Evolutionary conservation across 1,284 basidiomycete species (phyloP).

Genomic region (Tilletia caries): DNA sequence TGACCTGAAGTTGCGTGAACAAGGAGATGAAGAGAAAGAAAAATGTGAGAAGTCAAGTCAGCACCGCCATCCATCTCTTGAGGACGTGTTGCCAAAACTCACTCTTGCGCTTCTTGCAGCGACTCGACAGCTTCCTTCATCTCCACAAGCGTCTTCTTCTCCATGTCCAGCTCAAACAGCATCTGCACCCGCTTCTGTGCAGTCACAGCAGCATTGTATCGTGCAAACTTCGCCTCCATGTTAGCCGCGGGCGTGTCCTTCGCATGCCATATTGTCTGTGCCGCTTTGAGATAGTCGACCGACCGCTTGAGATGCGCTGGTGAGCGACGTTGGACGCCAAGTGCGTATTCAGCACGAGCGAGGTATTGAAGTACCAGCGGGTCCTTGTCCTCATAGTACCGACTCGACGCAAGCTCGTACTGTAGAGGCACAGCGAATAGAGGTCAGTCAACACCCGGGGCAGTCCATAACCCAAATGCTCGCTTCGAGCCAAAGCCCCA

Average conservation of each 20-base stretch:
- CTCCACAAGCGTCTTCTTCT: conserved; percentile 31
- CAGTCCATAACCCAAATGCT: not conserved
- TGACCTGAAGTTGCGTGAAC: not conserved
- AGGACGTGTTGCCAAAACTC: not conserved
- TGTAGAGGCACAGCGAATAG: not conserved
- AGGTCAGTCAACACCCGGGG: not conserved
- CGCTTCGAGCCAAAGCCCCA: not conserved
- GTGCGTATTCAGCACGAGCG: conserved; percentile 44
- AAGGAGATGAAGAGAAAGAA: not conserved
- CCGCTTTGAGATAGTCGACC: conserved; percentile 35
- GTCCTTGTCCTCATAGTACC: conserved; percentile 31
- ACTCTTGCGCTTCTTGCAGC: conserved; percentile 30
- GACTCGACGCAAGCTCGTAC: conserved; percentile 45
- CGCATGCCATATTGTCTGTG: conserved; percentile 19
- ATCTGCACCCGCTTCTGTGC: conserved; percentile 49
- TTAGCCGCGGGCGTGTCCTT: conserved; percentile 19
- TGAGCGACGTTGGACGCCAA: conserved; percentile 40
- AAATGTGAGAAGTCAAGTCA: not conserved
- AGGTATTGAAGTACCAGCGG: conserved; percentile 45
- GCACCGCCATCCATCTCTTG: not conserved
- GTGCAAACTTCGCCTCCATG: conserved; percentile 36
- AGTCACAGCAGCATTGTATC: conserved; percentile 50
- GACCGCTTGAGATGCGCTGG: conserved; percentile 33
- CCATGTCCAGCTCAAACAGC: conserved; percentile 43
- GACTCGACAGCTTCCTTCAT: conserved; percentile 36